These are phyloP conservation scores for Salix viminalis DNA, from an alignment of 345 rosid species.

Conservation along the genomic window DNA sequence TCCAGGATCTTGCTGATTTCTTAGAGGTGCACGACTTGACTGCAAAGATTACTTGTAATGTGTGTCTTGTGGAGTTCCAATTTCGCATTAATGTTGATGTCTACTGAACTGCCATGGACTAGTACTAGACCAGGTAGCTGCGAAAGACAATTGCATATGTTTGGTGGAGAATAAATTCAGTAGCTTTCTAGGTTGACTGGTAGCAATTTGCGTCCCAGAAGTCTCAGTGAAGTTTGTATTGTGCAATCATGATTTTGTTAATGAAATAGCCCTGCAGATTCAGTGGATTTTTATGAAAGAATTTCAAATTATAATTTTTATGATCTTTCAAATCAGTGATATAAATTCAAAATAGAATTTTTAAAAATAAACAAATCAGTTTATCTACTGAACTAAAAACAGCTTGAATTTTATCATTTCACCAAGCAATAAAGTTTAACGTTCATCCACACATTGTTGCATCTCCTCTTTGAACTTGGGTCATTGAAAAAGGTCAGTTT, in stretches of 20 bases:
- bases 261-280: background rate
- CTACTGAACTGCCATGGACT: background rate
- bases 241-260: background rate
- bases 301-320: too few relatives aligned
- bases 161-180: background rate
- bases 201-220: background rate
- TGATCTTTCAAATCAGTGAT: too few relatives aligned
- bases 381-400: background rate
- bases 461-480: background rate
- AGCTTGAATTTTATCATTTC: background rate
- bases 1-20: background rate
- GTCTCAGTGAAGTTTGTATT: background rate
- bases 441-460: background rate
- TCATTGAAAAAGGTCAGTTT: background rate
- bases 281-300: background rate
- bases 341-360: too few relatives aligned
- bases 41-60: background rate
- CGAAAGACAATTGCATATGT: background rate
- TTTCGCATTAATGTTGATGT: background rate
- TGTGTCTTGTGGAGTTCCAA: background rate
- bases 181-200: background rate
- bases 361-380: background rate
- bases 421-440: background rate
- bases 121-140: background rate
- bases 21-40: slow-evolving; percentile 7